Evolutionary conservation across 164 flowering plant species (phyloP), one percentile per base, ranked within the genome.

Genomic region (Nymphaea thermarum): DNA sequence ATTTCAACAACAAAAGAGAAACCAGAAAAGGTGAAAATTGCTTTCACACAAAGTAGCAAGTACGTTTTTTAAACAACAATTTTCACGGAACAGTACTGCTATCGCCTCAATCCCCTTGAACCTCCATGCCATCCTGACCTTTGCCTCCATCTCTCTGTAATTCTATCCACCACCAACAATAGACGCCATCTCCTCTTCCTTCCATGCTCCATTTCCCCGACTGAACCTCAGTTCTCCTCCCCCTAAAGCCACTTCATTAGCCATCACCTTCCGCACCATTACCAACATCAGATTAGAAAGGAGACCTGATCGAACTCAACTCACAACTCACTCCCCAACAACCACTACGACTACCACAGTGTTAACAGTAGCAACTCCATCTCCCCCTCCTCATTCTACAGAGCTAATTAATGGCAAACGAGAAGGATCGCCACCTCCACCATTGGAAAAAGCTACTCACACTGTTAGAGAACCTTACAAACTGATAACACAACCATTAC

Each of bases 1-100:
- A 25, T 25, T 25, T 25, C 1, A 0, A 25, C 36, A 25, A 25
- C 36, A 1, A 25, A 25, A 25, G 36, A 1, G 36, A 25, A 25
- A 25, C 36, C 36, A 25, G 36, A 25, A 25, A 25, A 25, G 85
- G 90, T 0, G 42, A 78, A 17, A 73, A 78, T 4, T 74, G 83
- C 4, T 84, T 86, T 0, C 72, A 82, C 18, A 89, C 87, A 64
- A 92, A 93, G 2, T 70, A 75, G 15, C 57, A 73, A 43, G 85
- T 81, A 2, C 84, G 36, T 25, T 25, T 25, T 25, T 1, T 25
- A 25, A 25, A 25, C 36, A 25, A 25, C 36, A 25, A 25, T 25
- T 25, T 25, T 25, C 36, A 25, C 36, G 6, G 17, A 51, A 15
- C 42, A 5, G 6, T 59, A 15, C 12, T 55, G 15, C 60, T 15